Base-by-base conservation (phyloP, 192 early-diverging fungal genomes). In the Radiomyces spectabilis region DNA sequence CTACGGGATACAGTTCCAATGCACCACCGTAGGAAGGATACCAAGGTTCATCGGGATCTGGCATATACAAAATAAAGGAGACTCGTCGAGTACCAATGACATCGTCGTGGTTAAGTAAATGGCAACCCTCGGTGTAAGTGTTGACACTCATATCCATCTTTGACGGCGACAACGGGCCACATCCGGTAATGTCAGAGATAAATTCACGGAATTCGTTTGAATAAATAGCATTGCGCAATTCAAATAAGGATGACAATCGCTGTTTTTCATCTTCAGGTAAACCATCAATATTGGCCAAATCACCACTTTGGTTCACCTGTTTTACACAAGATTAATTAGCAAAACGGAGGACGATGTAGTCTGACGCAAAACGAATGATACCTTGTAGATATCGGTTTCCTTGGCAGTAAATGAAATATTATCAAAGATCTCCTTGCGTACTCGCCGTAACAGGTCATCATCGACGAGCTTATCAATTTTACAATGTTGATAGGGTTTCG, bases 351-450 rank as follows among this genome's bases (percentile, higher is more conserved):
- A n/a, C n/a, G n/a, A n/a, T n/a, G n/a, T n/a, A n/a, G n/a, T n/a
- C n/a, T n/a, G n/a, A n/a, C n/a, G n/a, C n/a, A n/a, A n/a, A n/a
- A n/a, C n/a, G n/a, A n/a, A n/a, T n/a, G 5, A 45, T 30, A 59
- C 61, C 59, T 85, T 84, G 76, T 87, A 87, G 30, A 91, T 88
- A 53, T 91, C 88, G 6, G 88, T 91, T 54, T 91, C 88, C 72
- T 91, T 91, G 30, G 70, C 68, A n/a, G 86, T 88, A 41, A 84
- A 87, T 41, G 80, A 77, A 51, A 91, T 59, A 5, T 63, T 59
- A 41, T 64, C 58, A 18, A 71, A 52, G 51, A 87, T 78, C 65
- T 91, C 88, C 6, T 63, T 51, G 13, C 83, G 71, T 7, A 87
- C 85, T 41, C 63, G 71, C 7, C 73, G 65, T 3, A 91, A 57